Evolutionary conservation across 805 yeast species (phyloP), one percentile per base, ranked within the genome.

Genomic region (Pichia scutulata): DNA sequence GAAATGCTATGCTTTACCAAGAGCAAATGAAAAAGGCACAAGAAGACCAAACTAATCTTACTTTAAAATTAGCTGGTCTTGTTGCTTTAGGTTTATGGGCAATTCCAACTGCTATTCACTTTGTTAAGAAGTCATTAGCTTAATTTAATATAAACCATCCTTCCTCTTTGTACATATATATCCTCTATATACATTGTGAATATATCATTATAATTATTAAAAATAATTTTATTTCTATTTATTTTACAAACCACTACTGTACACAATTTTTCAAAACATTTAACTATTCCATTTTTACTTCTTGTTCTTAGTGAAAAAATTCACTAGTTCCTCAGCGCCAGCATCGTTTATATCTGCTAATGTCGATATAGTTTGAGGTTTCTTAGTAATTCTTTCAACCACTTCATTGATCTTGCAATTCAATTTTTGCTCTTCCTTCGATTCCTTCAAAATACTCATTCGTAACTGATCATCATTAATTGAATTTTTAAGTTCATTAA

Each of bases 1-100:
- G 77, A 72, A 81, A 77, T 63, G 55, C 54, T 21, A 50, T 50
- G 52, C 41, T 50, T 7, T 50, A 47, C 39, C 59, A 56, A 57
- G 88, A 82, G 61, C 86, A 81, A 60, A 82, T 82, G 67, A 82
- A 78, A 72, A 81, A 76, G 63, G 64, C 75, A 50, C 89, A 82
- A 63, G 82, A 83, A 67, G 74, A 77, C 60, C 76, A 74, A 58
- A 80, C 87, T 48, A 70, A 73, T 60, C 72, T 74, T 54, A 83
- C 87, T 45, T 67, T 85, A 58, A 70, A 70, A 58, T 70, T 74
- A 44, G 87, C 90, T 23, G 81, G 80, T 43, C 66, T 75, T 56
- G 69, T 83, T 53, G 87, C 88, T 45, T 78, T 82, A 53, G 80
- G 81, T 22, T 74, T 85, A 61, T 85, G 83, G 82, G 60, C 63